Evolutionary conservation across 2,329 filamentous ascomycete genomes (phyloP).

Genomic region (Alternaria brassicae): DNA sequence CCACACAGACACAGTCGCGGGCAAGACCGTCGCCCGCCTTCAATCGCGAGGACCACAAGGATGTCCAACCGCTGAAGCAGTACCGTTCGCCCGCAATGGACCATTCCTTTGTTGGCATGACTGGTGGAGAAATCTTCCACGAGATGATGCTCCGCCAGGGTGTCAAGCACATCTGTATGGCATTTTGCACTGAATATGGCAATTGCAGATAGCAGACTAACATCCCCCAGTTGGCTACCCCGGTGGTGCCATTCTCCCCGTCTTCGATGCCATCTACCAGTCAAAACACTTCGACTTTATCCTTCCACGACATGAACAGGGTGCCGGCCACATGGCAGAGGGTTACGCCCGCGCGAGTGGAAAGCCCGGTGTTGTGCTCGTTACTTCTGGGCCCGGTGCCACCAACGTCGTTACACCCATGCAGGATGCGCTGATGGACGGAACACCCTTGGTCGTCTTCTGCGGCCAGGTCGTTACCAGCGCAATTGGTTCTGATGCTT

Average conservation of each 20-base stretch:
- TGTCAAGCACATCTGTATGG: slow-evolving; percentile 94
- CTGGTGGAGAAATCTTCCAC: slow-evolving; percentile 95
- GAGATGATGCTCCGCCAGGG: slow-evolving; percentile 96
- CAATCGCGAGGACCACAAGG: slow-evolving; percentile 56
- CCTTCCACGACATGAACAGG: slow-evolving; percentile 94
- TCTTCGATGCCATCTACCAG: slow-evolving; percentile 99
- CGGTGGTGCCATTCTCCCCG: slow-evolving; percentile 93
- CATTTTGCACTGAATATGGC: not conserved
- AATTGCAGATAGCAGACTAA: slow-evolving; percentile 16
- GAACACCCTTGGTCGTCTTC: slow-evolving; percentile 95
- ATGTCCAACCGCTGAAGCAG: slow-evolving; percentile 56
- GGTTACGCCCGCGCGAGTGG: slow-evolving; percentile 94
- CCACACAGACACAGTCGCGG: slow-evolving; percentile 38
- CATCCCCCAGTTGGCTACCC: slow-evolving; percentile 69
- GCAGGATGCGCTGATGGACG: slow-evolving; percentile 94
- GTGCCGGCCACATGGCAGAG: slow-evolving; percentile 97
- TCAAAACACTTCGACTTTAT: slow-evolving; percentile 96
- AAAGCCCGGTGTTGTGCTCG: slow-evolving; percentile 92
- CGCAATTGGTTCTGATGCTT: slow-evolving; percentile 92
- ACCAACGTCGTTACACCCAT: slow-evolving; percentile 97
- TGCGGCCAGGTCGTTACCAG: slow-evolving; percentile 88
- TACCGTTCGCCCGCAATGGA: slow-evolving; percentile 60
- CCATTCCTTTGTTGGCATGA: slow-evolving; percentile 85
- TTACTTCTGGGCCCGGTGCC: slow-evolving; percentile 94
- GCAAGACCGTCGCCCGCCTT: slow-evolving; percentile 57